These are phyloP conservation scores for Gossypium bickii DNA, from an alignment of 345 rosid genomes.

Conservation along the genomic window DNA sequence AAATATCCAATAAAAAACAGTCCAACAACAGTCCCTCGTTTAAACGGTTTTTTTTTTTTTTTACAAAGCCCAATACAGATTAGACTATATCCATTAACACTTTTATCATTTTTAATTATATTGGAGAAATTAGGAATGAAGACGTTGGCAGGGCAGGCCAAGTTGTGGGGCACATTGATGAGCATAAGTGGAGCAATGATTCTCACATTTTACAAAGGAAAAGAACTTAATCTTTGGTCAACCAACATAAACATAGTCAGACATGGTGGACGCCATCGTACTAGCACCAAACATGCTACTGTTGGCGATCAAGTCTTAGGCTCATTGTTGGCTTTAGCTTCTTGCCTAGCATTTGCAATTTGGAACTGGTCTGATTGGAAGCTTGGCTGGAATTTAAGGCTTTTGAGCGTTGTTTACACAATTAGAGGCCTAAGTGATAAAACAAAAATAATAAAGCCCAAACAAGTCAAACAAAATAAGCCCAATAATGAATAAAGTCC, in stretches of 20 bases:
- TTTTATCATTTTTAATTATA: too few relatives aligned
- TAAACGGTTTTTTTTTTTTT: too few relatives aligned
- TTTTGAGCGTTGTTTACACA: slow-evolving; percentile 33
- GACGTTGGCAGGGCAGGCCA: slow-evolving; percentile 37
- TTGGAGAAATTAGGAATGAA: slow-evolving; percentile 37
- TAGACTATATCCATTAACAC: too few relatives aligned
- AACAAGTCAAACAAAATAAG: too few relatives aligned
- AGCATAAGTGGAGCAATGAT: slow-evolving; percentile 56
- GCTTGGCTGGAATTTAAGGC: slow-evolving; percentile 48
- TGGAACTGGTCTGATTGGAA: slow-evolving; percentile 49
- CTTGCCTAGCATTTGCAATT: not conserved
- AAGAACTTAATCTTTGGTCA: slow-evolving; percentile 27
- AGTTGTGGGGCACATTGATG: slow-evolving; percentile 43
- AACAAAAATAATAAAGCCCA: too few relatives aligned
- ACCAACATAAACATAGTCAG: slow-evolving; percentile 32
- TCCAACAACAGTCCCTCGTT: too few relatives aligned
- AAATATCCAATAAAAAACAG: too few relatives aligned
- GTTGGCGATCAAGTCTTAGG: not conserved
- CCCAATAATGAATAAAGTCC: too few relatives aligned
- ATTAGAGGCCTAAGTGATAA: too few relatives aligned
- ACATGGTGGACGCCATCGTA: not conserved
- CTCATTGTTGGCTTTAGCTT: not conserved
- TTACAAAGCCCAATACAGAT: too few relatives aligned
- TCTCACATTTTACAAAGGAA: slow-evolving; percentile 52
- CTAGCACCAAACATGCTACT: not conserved